These are phyloP conservation scores for Geum urbanum DNA, from an alignment of 306 rosid genomes.

Conservation along the genomic window DNA sequence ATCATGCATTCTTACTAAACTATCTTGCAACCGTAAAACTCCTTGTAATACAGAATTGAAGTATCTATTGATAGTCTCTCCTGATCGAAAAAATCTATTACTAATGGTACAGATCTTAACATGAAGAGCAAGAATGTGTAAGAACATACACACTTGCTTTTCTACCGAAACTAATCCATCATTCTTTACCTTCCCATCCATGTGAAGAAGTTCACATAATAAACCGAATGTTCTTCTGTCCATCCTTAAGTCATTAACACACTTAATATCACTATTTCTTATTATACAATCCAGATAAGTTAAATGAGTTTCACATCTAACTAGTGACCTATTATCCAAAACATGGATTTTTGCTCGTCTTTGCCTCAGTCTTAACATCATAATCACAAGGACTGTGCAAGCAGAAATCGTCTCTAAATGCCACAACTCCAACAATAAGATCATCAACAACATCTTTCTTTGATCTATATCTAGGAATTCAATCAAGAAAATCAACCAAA, in stretches of 20 bases:
- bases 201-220: background rate
- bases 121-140: constrained; percentile 6
- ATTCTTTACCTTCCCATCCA: background rate
- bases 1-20: background rate
- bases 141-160: background rate
- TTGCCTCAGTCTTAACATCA: too few species aligned
- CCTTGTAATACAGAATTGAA: background rate
- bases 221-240: background rate
- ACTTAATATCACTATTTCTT: background rate
- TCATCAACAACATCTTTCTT: too few species aligned
- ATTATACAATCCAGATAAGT: background rate
- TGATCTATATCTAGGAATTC: too few species aligned
- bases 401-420: too few species aligned
- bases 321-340: too few species aligned
- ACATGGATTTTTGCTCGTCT: too few species aligned
- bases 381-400: too few species aligned
- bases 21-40: background rate
- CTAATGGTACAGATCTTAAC: background rate
- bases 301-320: background rate
- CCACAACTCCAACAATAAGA: too few species aligned
- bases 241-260: background rate
- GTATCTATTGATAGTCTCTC: background rate
- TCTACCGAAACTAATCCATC: background rate
- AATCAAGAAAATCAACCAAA: too few species aligned
- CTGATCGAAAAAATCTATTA: background rate